These are phyloP conservation scores for Pyrenochaeta sp. DNA, from an alignment of 2,329 filamentous ascomycete genomes.

Conservation along the genomic window DNA sequence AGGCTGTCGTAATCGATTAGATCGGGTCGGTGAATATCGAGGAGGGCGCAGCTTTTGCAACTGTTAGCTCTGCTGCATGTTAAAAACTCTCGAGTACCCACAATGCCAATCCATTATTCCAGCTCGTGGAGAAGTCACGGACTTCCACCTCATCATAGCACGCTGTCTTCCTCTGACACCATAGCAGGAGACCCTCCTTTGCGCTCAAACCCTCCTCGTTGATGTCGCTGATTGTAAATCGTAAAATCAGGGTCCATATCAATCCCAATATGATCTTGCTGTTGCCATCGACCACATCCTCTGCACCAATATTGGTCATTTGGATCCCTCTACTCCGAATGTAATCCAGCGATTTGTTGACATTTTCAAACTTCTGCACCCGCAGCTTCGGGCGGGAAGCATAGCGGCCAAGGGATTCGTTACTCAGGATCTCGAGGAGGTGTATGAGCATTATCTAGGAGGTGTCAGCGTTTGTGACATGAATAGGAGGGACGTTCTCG, in stretches of 20 bases:
- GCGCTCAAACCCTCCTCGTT: conserved; percentile 97
- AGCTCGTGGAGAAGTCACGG: conserved; percentile 91
- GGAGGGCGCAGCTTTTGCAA: conserved; percentile 74
- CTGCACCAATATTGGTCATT: conserved; percentile 97
- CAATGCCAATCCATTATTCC: conserved; percentile 97
- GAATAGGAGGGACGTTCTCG: conserved; percentile 3
- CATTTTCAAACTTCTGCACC: conserved; percentile 97
- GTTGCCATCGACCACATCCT: conserved; percentile 98
- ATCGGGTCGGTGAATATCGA: conserved; percentile 97
- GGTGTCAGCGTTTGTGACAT: conserved; percentile 12
- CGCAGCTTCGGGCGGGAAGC: conserved; percentile 94
- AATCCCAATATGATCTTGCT: conserved; percentile 95
- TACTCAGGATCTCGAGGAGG: conserved; percentile 93
- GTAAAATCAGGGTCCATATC: conserved; percentile 97
- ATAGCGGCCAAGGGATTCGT: conserved; percentile 95
- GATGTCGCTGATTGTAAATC: conserved; percentile 99
- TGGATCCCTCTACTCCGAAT: conserved; percentile 91
- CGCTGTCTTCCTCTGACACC: conserved; percentile 98
- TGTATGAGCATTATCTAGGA: conserved; percentile 89
- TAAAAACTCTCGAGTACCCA: conserved; percentile 32
- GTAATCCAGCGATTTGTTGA: conserved; percentile 93
- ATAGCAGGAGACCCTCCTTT: conserved; percentile 91
- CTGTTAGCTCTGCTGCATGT: conserved; percentile 10
- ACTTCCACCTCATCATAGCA: conserved; percentile 98
- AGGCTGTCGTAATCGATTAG: conserved; percentile 95